Evolutionary conservation across 1,284 basidiomycete genomes (phyloP), one percentile per base, ranked within the genome.

Genomic region (Marasmius fiardii): DNA sequence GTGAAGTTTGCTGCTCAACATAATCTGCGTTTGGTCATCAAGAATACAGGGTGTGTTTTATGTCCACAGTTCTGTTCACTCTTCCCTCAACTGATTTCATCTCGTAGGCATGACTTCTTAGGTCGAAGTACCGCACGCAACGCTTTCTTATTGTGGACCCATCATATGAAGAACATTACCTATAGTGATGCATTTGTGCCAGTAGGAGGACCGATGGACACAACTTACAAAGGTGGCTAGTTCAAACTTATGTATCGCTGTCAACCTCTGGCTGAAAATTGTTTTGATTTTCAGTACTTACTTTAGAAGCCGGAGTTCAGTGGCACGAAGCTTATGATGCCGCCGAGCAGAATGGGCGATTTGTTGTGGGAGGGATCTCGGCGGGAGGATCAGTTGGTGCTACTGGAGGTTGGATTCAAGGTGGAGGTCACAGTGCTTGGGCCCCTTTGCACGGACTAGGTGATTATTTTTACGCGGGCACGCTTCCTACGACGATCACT

Each of bases 401-500:
- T 16, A 48, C 52, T 28, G 54, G 57, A 24, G 53, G 55, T 21
- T 61, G 55, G 53, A 26, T 58, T 12, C 43, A 21, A 14, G 51
- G 57, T 45, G 53, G 55, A 21, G 55, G 57, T 12, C 60, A 59
- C 33, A 55, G 57, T 33, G 41, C 51, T 48, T 52, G 71, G 3
- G 51, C 74, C n/a, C 71, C 77, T 11, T 66, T 52, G 33, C 74
- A 75, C 61, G 78, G 79, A 37, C 67, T 80, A 28, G 77, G 79
- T 74, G 59, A 53, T 55, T 56, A 45, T 6, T 20, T 41, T n/a
- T 20, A 47, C 53, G 20, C 5, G 5, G 10, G 5, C 18, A n/a
- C n/a, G 21, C 20, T 33, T 26, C 34, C 54, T n/a, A 23, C 16
- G 8, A 21, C 12, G 21, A 18, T 39, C 7, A 21, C 33, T 39